Evolutionary conservation across 176 grass and related monocot genomes (phyloP).

Genomic region (Zea luxurians): DNA sequence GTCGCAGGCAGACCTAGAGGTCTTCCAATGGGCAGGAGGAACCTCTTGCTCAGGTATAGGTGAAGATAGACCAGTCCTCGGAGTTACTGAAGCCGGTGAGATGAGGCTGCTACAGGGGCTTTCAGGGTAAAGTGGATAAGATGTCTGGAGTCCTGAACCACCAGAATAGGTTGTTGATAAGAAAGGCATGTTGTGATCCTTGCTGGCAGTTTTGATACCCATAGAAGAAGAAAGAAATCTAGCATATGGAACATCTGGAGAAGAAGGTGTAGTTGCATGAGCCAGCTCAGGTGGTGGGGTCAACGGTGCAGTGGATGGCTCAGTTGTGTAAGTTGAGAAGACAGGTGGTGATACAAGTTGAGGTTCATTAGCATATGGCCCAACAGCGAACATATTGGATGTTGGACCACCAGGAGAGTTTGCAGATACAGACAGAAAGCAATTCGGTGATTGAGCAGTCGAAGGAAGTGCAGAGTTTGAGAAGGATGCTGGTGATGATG

Average conservation of each 20-base stretch:
- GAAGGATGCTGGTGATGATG: conserved; percentile 79
- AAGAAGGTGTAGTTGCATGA: conserved; percentile 80
- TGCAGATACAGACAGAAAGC: conserved; percentile 70
- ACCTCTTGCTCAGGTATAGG: conserved; percentile 75
- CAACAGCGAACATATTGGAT: conserved; percentile 76
- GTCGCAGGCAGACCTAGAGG: conserved; percentile 68
- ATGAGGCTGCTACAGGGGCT: conserved; percentile 87
- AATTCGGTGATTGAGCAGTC: conserved; percentile 71
- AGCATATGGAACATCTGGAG: conserved; percentile 87
- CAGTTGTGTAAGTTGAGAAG: conserved; percentile 87
- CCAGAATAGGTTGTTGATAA: conserved; percentile 60
- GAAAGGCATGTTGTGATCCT: conserved; percentile 54
- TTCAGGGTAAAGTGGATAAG: conserved; percentile 75
- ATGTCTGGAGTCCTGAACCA: conserved; percentile 60
- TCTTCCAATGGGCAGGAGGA: conserved; percentile 58
- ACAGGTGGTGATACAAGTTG: conserved; percentile 82
- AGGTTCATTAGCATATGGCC: conserved; percentile 83
- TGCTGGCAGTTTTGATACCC: conserved; percentile 66
- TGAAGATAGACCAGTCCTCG: conserved; percentile 79
- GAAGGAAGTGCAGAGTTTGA: conserved; percentile 79
- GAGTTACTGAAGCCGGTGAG: conserved; percentile 85
- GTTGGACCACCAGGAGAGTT: conserved; percentile 72
- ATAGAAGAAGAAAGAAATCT: conserved; percentile 70
- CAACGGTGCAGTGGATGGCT: conserved; percentile 80
- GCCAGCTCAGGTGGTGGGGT: conserved; percentile 88